A percentile compares a stretch with the other conserved stretches of the same genome.
phyloP scores from a whole-genome alignment of 2,329 filamentous ascomycete species.

The Trichoderma citrinoviride region DNA sequence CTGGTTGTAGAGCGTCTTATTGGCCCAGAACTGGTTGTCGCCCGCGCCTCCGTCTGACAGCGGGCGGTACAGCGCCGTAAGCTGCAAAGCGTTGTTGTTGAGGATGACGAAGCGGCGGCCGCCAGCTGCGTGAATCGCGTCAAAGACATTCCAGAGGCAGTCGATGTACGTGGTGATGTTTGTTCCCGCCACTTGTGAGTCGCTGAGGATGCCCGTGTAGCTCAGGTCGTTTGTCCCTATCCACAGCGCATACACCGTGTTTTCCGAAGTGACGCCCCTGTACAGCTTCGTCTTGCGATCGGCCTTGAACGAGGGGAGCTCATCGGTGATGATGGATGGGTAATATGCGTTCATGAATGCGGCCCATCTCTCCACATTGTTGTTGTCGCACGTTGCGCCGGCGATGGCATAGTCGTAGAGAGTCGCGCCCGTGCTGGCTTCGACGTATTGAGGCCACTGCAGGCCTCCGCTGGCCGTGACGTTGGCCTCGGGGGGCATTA shows the following conservation, averaged over 20 bases:
- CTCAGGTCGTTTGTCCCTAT: constrained; percentile 81
- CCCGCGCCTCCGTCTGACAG: constrained; percentile 16
- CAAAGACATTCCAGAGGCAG: constrained; percentile 64
- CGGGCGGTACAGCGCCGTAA: constrained; percentile 60
- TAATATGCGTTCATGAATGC: constrained; percentile 50
- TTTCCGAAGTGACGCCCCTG: constrained; percentile 45
- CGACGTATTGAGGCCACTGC: constrained; percentile 68
- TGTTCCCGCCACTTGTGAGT: constrained; percentile 57
- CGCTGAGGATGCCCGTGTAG: constrained; percentile 61
- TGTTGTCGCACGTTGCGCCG: constrained; percentile 70
- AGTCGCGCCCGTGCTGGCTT: constrained; percentile 54
- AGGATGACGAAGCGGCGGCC: constrained; percentile 70
- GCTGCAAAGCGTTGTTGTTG: constrained; percentile 65
- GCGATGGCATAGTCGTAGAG: constrained; percentile 69
- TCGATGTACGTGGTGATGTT: constrained; percentile 64
- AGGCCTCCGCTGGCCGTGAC: constrained; percentile 62
- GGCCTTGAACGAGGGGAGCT: constrained; percentile 56
- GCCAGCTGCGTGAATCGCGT: constrained; percentile 62
- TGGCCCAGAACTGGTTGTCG: constrained; percentile 43
- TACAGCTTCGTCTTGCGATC: constrained; percentile 45
- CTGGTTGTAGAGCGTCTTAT: constrained; percentile 47
- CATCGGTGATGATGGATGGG: constrained; percentile 61
- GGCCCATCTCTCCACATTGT: constrained; percentile 56
- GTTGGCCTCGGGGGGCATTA: neutral
- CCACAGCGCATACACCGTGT: constrained; percentile 73